Percentiles rank a stretch among this genome's conserved stretches.
Evolutionary conservation across 2,329 filamentous ascomycete genomes (phyloP).

Genomic region (Teratosphaeria pseudoeucalypti): DNA sequence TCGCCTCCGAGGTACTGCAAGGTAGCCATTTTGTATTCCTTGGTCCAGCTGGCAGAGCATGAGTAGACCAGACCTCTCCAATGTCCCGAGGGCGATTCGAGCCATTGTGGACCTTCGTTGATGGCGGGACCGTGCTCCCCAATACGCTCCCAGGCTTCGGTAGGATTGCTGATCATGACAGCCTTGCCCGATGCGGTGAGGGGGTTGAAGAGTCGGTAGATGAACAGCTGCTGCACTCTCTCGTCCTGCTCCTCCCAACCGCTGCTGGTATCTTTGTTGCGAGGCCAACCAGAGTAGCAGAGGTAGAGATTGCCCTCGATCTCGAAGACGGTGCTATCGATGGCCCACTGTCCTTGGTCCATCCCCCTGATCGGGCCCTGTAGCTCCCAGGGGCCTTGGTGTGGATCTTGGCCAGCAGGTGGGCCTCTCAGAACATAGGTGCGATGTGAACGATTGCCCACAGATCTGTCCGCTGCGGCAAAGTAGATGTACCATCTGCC

Average conservation of each 20-base stretch:
- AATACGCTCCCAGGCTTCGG: conserved; percentile 31
- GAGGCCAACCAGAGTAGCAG: conserved; percentile 38
- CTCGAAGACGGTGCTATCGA: conserved; percentile 37
- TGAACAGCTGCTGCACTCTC: conserved; percentile 34
- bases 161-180: conserved; percentile 31
- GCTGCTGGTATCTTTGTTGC: conserved; percentile 14
- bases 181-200: conserved; percentile 26
- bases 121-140: conserved; percentile 29
- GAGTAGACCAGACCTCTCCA: conserved; percentile 39
- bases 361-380: conserved; percentile 32
- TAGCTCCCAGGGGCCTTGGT: conserved; percentile 30
- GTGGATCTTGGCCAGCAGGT: conserved; percentile 18
- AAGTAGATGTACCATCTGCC: conserved; percentile 47
- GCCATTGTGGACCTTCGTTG: conserved; percentile 31
- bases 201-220: conserved; percentile 30
- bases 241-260: conserved; percentile 21
- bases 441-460: conserved; percentile 36
- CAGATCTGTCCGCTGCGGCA: conserved; percentile 30
- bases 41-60: conserved; percentile 38
- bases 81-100: conserved; percentile 9
- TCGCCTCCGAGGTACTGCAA: conserved; percentile 32
- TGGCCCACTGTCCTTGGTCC: conserved; percentile 36
- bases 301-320: conserved; percentile 31
- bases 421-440: conserved; percentile 39
- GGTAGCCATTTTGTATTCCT: conserved; percentile 40